Evolutionary conservation across 2,329 filamentous ascomycete genomes (phyloP).

Genomic region (Botrytis fragariae): DNA sequence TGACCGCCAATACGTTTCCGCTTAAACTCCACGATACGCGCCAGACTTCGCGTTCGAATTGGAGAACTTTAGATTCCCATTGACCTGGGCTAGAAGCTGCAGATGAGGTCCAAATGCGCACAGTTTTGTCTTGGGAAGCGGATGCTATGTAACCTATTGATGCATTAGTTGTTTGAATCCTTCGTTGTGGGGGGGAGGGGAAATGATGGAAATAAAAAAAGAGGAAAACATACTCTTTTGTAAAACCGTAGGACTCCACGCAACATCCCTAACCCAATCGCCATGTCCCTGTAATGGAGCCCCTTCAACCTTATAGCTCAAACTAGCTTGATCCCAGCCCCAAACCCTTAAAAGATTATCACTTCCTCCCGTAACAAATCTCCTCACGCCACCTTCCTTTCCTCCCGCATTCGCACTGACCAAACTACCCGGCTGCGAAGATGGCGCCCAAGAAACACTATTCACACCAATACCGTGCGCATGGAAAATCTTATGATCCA

Average conservation of each 20-base stretch:
- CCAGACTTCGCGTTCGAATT: slow-evolving; percentile 89
- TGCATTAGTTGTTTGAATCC: not conserved
- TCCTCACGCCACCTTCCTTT: slow-evolving; percentile 58
- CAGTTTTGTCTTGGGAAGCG: slow-evolving; percentile 93
- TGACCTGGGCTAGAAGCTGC: slow-evolving; percentile 57
- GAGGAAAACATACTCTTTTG: slow-evolving; percentile 54
- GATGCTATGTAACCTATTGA: slow-evolving; percentile 83
- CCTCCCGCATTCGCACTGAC: slow-evolving; percentile 64
- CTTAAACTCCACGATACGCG: slow-evolving; percentile 97
- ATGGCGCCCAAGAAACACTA: slow-evolving; percentile 91
- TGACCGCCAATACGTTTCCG: slow-evolving; percentile 93
- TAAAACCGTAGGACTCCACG: slow-evolving; percentile 92
- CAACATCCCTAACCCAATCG: slow-evolving; percentile 97
- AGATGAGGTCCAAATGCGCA: slow-evolving; percentile 92
- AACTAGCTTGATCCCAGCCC: slow-evolving; percentile 67
- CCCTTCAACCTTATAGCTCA: slow-evolving; percentile 60
- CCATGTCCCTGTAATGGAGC: slow-evolving; percentile 74
- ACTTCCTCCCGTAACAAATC: slow-evolving; percentile 92
- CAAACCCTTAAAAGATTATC: slow-evolving; percentile 95
- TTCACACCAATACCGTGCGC: slow-evolving; percentile 95
- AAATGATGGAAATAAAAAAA: not conserved
- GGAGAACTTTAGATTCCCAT: slow-evolving; percentile 82
- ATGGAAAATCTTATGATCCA: slow-evolving; percentile 84
- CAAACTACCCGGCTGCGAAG: slow-evolving; percentile 78
- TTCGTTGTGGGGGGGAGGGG: not conserved